phyloP scores from a whole-genome alignment of 345 rosid species.

The Eucalyptus shirleyi region DNA sequence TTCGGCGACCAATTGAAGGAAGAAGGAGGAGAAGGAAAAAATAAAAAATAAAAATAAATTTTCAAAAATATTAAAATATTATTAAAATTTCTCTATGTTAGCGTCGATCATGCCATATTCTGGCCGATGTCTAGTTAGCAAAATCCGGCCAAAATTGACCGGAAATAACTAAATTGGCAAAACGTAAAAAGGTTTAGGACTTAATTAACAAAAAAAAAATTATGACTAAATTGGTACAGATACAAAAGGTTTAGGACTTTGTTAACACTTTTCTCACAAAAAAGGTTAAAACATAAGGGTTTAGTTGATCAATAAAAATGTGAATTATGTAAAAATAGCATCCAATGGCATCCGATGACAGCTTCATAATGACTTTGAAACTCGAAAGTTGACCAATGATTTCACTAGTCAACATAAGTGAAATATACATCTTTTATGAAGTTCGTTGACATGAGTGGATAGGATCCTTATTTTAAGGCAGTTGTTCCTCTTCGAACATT shows the following conservation, averaged over 20 bases:
- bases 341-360: not conserved
- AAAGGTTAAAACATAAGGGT: not conserved
- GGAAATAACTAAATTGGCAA: too few species aligned
- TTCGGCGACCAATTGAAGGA: rapidly evolving
- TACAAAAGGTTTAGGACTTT: too few species aligned
- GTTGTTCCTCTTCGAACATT: not conserved
- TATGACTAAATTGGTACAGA: rapidly evolving
- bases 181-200: rapidly evolving
- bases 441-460: not conserved
- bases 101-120: rapidly evolving
- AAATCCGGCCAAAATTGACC: too few species aligned
- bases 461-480: not conserved
- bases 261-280: too few species aligned
- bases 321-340: not conserved
- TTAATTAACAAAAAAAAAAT: too few species aligned
- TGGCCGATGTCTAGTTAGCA: too few species aligned
- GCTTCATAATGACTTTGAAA: not conserved
- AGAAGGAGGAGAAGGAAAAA: too few species aligned
- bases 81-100: too few species aligned
- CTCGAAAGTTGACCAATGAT: not conserved
- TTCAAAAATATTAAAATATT: too few species aligned
- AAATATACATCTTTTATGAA: not conserved
- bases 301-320: not conserved
- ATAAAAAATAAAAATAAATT: too few species aligned
- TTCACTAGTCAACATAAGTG: not conserved